Conservation (phyloP, 2,329 filamentous ascomycete species). For the Zymoseptoria ardabiliae region DNA sequence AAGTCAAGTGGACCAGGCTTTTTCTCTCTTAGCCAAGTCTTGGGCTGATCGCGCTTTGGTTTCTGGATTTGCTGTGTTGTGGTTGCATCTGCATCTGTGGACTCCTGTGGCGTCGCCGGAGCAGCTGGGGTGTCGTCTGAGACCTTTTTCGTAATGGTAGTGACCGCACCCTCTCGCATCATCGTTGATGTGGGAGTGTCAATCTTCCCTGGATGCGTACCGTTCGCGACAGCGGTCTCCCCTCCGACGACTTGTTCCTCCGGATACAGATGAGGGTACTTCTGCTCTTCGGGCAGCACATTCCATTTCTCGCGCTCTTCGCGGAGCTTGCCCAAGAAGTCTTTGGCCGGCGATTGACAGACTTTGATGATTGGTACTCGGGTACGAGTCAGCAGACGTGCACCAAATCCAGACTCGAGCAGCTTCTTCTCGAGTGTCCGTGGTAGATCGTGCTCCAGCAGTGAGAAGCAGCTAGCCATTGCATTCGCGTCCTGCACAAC, state of each 20-base stretch:
- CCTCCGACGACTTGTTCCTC: conserved; percentile 15
- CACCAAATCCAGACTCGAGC: conserved; percentile 64
- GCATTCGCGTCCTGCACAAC: conserved; percentile 45
- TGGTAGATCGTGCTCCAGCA: conserved; percentile 55
- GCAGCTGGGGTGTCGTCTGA: conserved; percentile 6
- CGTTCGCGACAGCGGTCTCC: neutral
- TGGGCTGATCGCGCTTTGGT: conserved; percentile 12
- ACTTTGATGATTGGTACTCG: conserved; percentile 84
- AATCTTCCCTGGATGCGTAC: neutral
- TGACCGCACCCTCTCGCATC: neutral
- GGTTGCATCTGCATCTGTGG: neutral
- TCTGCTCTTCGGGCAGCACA: conserved; percentile 41
- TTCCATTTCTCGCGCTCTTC: conserved; percentile 68
- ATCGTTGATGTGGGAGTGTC: neutral
- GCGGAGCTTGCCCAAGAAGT: conserved; percentile 54
- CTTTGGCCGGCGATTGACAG: conserved; percentile 60
- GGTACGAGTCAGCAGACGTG: conserved; percentile 68
- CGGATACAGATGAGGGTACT: conserved; percentile 32
- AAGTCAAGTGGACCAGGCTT: conserved; percentile 59
- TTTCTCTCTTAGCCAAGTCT: conserved; percentile 40
- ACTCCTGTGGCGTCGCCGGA: neutral
- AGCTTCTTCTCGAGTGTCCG: conserved; percentile 68
- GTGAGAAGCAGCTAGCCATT: conserved; percentile 22
- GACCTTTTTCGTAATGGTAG: neutral
- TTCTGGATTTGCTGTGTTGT: conserved; percentile 1